phyloP scores from a whole-genome alignment of 345 rosid species.

The Geranium rotundifolium region DNA sequence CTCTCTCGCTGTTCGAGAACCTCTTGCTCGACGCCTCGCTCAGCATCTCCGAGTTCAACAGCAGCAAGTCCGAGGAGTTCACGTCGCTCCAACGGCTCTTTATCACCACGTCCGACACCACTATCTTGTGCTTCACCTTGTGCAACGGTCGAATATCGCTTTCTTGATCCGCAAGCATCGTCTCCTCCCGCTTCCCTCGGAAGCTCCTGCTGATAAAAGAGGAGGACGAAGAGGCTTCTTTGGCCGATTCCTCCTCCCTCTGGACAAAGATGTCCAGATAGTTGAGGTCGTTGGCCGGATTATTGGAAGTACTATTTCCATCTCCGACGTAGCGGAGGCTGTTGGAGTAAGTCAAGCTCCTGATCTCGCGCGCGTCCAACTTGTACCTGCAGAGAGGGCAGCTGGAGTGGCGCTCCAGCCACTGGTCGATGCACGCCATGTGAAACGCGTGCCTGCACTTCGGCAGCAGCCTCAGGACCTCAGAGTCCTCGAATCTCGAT shows the following conservation, averaged over 20 bases:
- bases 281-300: constrained; percentile 17
- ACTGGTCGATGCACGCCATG: constrained; percentile 31
- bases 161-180: constrained; percentile 7
- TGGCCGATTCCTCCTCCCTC: constrained; percentile 20
- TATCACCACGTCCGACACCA: constrained; percentile 26
- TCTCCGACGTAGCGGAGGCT: constrained; percentile 19
- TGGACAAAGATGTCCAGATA: constrained; percentile 25
- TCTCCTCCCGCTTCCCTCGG: constrained; percentile 9
- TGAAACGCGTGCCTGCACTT: constrained; percentile 41
- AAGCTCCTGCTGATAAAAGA: constrained; percentile 5
- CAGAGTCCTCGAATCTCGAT: constrained; percentile 33
- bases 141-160: constrained; percentile 12
- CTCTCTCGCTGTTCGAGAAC: constrained; percentile 2
- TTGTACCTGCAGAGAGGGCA: constrained; percentile 42
- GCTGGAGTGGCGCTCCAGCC: constrained; percentile 34
- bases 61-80: constrained; percentile 36
- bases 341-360: constrained; percentile 14
- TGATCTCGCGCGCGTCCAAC: constrained; percentile 17
- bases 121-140: constrained; percentile 35
- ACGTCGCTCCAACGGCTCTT: constrained; percentile 45
- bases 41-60: constrained; percentile 34
- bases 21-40: constrained; percentile 17
- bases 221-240: constrained; percentile 12
- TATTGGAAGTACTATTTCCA: constrained; percentile 17
- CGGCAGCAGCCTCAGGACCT: constrained; percentile 32